phyloP scores from a whole-genome alignment of 495 filamentous ascomycete genomes.

The Penicillium cosmopolitanum region DNA sequence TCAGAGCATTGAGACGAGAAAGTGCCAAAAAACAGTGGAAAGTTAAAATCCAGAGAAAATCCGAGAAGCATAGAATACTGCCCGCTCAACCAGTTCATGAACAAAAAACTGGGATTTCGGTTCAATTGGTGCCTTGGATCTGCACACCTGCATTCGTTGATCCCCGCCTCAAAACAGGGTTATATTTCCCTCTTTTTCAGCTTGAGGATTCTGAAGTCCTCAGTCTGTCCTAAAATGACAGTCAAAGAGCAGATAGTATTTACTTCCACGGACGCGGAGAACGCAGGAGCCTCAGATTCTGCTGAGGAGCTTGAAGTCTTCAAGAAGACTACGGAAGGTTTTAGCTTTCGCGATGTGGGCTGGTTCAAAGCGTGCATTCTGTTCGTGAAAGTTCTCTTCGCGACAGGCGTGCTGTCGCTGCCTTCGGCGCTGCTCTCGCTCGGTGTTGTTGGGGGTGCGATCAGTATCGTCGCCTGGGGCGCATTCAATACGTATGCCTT shows the following conservation, averaged over 20 bases:
- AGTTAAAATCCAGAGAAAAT: no score
- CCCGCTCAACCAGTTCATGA: no score
- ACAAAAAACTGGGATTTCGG: no score
- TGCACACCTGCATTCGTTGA: no score
- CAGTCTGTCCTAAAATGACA: neutral
- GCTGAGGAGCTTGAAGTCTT: constrained; percentile 50
- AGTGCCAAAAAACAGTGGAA: no score
- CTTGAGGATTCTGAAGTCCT: neutral
- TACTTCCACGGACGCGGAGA: constrained; percentile 1
- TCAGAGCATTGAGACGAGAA: no score
- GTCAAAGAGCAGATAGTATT: neutral
- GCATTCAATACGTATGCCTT: constrained; percentile 57
- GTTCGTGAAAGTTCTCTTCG: constrained; percentile 57
- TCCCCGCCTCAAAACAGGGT: no score
- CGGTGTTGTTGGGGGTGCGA: constrained; percentile 60
- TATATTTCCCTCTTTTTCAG: no score
- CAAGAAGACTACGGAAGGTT: constrained; percentile 48
- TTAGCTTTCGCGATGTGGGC: constrained; percentile 57
- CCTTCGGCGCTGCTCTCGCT: constrained; percentile 61
- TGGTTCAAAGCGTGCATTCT: constrained; percentile 57
- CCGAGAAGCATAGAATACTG: no score
- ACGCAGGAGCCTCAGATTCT: constrained; percentile 8
- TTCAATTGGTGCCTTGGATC: no score
- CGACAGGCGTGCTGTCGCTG: constrained; percentile 63
- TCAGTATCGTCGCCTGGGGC: constrained; percentile 61